Percentiles rank a stretch among this genome's conserved stretches.
phyloP scores from a whole-genome alignment of 345 rosid genomes.

The Heritiera littoralis region DNA sequence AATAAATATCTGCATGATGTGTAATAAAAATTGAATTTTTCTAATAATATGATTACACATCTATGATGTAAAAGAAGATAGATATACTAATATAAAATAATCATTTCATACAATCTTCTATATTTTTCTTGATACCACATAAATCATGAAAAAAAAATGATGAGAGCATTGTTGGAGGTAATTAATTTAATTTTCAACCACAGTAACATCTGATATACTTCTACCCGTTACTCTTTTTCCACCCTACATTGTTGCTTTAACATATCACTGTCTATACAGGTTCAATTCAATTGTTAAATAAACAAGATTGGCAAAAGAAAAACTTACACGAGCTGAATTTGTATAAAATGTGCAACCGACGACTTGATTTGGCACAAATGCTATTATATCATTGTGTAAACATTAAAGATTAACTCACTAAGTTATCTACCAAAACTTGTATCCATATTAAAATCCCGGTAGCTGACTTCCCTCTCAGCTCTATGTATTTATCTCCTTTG shows the following conservation, averaged over 20 bases:
- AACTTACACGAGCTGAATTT: background rate
- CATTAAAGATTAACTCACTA: background rate
- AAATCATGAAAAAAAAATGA: too few relatives aligned
- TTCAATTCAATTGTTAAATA: background rate
- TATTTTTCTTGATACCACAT: too few relatives aligned
- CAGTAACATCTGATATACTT: too few relatives aligned
- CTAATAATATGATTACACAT: too few relatives aligned
- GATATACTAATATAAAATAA: too few relatives aligned
- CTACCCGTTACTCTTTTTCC: background rate
- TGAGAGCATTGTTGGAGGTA: too few relatives aligned
- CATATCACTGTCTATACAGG: background rate
- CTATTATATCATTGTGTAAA: background rate
- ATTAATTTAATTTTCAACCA: too few relatives aligned
- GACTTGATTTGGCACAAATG: background rate
- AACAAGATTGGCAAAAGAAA: background rate
- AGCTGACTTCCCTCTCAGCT: background rate
- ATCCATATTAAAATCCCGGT: background rate
- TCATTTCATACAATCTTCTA: too few relatives aligned
- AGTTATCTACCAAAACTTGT: conserved; percentile 3
- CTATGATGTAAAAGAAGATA: too few relatives aligned
- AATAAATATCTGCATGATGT: too few relatives aligned
- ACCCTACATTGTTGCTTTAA: background rate
- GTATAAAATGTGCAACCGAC: background rate
- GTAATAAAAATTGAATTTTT: too few relatives aligned
- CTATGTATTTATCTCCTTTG: background rate